Base-by-base conservation (phyloP, 495 filamentous ascomycete genomes). In the Daldinia childiae region DNA sequence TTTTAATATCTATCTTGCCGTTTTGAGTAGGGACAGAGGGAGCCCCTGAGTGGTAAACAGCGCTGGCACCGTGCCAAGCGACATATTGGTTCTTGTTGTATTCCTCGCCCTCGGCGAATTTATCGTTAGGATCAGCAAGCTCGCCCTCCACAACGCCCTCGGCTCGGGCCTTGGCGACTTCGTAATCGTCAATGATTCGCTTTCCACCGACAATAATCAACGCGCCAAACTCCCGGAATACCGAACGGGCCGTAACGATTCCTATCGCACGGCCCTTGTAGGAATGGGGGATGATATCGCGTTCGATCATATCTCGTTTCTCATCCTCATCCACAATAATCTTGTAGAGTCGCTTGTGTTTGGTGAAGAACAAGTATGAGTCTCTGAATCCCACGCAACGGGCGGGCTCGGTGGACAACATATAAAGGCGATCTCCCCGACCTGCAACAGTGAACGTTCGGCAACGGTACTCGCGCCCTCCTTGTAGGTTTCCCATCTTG, bases 211-310 rank as follows among this genome's bases (percentile, higher is more conserved):
- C 92, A 57, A 99, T 87, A 75, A 99, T 99, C 59, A 91, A 88
- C 1, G 96, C 91, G 58, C 95, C 95, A 68, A 99, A 99, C 77
- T 99, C 95, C 34, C 96, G 88, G 80, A 98, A 99, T 19, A 99
- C 96, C 6, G 95, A 98, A 19, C 96, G 88, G 29, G 95, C 95
- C 12, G 95, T 98, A 52, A 98, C 95, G 27, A 99, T 93, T 80
- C 95, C 95, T 77, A 99, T 99, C 17, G 95, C 92, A 51, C 95
- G 92, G 66, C 95, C 95, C 78, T 99, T 99, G 88, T 99, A 99
- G 36, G 91, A 95, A 83, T 97, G 94, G 3, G 95, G 95, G 64
- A 99, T 97, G 68, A 99, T 88, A 26, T 95, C 90, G 54, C 95
- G 91, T 43, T 94, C 93, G 69, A 99, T 99, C 78, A 98, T 86